Percentiles rank a stretch among this genome's conserved stretches.
These are phyloP conservation scores for Diaporthe vexans DNA, from an alignment of 2,329 filamentous ascomycete species.

Conservation along the genomic window DNA sequence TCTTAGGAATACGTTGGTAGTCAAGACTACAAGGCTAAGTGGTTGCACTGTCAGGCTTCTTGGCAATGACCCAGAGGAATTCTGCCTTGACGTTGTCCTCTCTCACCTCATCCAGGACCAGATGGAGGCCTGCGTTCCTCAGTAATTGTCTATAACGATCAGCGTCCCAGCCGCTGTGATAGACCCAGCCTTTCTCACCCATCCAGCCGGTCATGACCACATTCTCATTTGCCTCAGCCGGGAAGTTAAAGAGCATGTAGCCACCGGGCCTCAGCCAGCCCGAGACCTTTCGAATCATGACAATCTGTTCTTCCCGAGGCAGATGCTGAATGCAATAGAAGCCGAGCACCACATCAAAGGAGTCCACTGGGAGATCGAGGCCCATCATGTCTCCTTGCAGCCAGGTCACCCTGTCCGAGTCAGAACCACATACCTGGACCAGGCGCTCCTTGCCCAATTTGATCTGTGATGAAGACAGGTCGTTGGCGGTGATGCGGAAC, in stretches of 20 bases:
- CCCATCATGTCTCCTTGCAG: conserved; percentile 38
- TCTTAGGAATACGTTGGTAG: not conserved
- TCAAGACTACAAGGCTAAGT: not conserved
- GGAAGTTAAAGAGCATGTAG: conserved; percentile 63
- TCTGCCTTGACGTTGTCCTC: conserved; percentile 50
- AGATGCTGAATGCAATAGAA: conserved; percentile 71
- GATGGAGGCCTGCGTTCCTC: conserved; percentile 51
- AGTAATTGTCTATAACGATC: conserved; percentile 51
- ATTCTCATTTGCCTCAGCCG: conserved; percentile 51
- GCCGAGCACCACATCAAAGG: conserved; percentile 25
- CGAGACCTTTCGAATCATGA: conserved; percentile 58
- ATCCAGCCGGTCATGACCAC: conserved; percentile 55
- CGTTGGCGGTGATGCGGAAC: conserved; percentile 54
- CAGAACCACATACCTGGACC: conserved; percentile 35
- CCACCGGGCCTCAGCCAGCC: conserved; percentile 67
- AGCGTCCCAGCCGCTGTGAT: conserved; percentile 57
- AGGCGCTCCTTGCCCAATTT: conserved; percentile 49
- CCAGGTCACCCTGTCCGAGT: conserved; percentile 34
- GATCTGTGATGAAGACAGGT: conserved; percentile 58
- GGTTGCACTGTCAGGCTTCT: conserved; percentile 41
- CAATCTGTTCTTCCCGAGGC: conserved; percentile 63
- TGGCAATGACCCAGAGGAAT: conserved; percentile 59
- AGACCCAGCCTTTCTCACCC: conserved; percentile 58
- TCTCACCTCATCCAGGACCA: conserved; percentile 50
- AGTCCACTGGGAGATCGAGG: conserved; percentile 46